Conservation (phyloP, 495 filamentous ascomycete genomes). For the Xylaria flabelliformis region DNA sequence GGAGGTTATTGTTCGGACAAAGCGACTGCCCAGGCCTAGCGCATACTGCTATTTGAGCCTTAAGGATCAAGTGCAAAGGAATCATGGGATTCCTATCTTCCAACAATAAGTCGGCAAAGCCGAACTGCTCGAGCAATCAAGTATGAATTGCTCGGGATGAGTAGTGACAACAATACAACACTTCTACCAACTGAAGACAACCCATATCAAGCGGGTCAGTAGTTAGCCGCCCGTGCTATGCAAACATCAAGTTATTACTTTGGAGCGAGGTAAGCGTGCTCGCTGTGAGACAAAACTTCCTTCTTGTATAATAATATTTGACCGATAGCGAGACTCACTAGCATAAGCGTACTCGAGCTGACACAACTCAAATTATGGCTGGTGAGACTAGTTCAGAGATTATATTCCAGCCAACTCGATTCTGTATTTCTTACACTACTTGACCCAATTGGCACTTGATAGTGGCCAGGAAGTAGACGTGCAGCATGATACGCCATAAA, state of each 20-base stretch:
- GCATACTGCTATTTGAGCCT: neutral
- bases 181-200: neutral
- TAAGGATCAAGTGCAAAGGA: neutral
- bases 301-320: neutral
- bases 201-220: neutral
- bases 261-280: neutral
- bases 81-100: constrained; percentile 3
- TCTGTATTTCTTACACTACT: neutral
- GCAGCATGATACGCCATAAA: neutral
- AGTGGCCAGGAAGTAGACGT: neutral
- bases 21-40: neutral
- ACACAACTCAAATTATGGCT: neutral
- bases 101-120: constrained; percentile 14
- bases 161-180: constrained; percentile 16
- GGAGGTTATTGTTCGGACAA: neutral
- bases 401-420: neutral
- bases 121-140: neutral
- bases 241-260: constrained; percentile 21
- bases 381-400: neutral
- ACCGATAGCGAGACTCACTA: neutral
- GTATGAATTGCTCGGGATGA: neutral
- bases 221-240: constrained; percentile 15
- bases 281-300: constrained; percentile 1
- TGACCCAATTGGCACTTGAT: neutral
- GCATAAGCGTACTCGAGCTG: neutral